Evolutionary conservation across 202 grass and related monocot genomes (phyloP), one percentile per base, ranked within the genome.

Genomic region (Eragrostis tef): DNA sequence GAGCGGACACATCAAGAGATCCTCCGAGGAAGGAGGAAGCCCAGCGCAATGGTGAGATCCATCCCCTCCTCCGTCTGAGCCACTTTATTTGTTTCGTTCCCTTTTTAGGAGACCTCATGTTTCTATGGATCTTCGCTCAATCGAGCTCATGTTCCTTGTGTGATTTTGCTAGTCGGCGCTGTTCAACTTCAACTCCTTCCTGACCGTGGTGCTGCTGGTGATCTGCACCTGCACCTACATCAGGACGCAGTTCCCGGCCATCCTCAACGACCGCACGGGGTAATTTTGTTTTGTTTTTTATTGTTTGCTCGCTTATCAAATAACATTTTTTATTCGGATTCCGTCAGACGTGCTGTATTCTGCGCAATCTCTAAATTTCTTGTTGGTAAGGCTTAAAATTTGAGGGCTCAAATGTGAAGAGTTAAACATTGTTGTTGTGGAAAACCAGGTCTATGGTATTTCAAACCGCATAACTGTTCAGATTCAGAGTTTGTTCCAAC

Each of bases 171-270:
- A 93, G 94, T 97, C 94, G 84, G 91, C 91, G 79, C 79, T 97
- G 66, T 97, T 97, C 86, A 97, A 97, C 77, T 97, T 97, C 79
- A 88, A 97, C 63, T 93, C 94, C 12, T 97, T 97, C 85, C 86
- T 97, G 7, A 97, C 85, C 22, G 94, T 97, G 71, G 91, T 97
- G 64, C 77, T 97, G 79, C 89, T 97, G 43, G 82, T 93, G 82
- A 97, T 97, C 94, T 97, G 94, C 87, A 93, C 94, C 50, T 97
- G 91, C 61, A 88, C 90, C 75, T 97, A 97, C 79, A 73, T 97
- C 81, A 97, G 91, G 94, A 91, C 91, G 71, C 94, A 97, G 79
- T 97, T 97, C 82, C 91, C 94, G 8, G 85, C 89, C 42, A 88
- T 97, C 72, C 94, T 97, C 70, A 92, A 91, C 84, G 84, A 85